Base-by-base conservation (phyloP, 2,329 filamentous ascomycete genomes). In the Plectosphaerella cucumerina region DNA sequence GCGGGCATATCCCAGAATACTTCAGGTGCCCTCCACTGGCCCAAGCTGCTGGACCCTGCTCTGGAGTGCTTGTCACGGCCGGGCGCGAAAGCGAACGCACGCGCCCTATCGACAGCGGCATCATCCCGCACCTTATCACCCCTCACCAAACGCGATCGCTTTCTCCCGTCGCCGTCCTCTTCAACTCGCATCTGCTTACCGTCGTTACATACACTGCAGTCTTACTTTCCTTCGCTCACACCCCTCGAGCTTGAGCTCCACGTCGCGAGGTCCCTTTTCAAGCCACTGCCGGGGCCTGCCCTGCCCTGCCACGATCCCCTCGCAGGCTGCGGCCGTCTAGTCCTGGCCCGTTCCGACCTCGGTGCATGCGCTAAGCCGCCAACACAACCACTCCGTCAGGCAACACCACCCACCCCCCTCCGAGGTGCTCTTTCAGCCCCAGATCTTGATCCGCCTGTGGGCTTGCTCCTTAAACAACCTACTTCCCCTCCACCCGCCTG, bases 111-210 rank as follows among this genome's bases (percentile, higher is more conserved):
- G 37, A 56, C 48, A 53, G 54, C 35, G 50, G 31, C 23, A n/a
- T 22, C 20, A 15, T 34, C 9, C n/a, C 37, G 10, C 26, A 31
- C 20, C 50, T 34, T 18, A n/a, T 31, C 42, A 18, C 14, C 12
- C 22, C 34, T 31, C 39, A n/a, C n/a, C n/a, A n/a, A n/a, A n/a
- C n/a, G n/a, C n/a, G n/a, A n/a, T n/a, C n/a, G n/a, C n/a, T n/a
- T 43, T 8, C 21, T 41, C 41, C 26, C 10, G 11, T 37, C 26
- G n/a, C 44, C 34, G 2, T 23, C 41, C 12, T 50, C 53, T 31
- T 47, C 72, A 57, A 49, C 59, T 58, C 62, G 54, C 46, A 60
- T 48, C 49, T 65, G 53, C 61, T 54, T 57, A 58, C 20, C 14
- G 33, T 41, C 45, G 31, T 39, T 33, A 46, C 23, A 42, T 22